A percentile compares a stretch with the other conserved stretches of the same genome.
These are phyloP conservation scores for Cercospora zeae-maydis DNA, from an alignment of 2,329 filamentous ascomycete species.

Conservation along the genomic window DNA sequence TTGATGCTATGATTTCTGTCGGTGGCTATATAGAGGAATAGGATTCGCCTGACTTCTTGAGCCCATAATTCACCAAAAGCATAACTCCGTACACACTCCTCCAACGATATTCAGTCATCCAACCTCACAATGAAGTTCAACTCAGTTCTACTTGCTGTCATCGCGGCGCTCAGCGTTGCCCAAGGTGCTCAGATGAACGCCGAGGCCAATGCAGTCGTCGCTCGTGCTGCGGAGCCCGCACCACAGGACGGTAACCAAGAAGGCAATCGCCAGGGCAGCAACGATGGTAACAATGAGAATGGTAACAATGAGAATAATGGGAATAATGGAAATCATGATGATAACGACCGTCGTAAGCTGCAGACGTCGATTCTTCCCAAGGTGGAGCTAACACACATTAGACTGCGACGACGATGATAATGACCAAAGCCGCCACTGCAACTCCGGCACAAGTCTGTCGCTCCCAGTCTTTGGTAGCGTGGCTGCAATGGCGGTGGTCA, in stretches of 20 bases:
- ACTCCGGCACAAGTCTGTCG: constrained; percentile 1
- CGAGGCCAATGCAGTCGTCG: constrained; percentile 4
- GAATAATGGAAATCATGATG: too few species aligned
- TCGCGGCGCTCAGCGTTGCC: constrained; percentile 9
- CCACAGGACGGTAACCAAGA: background rate
- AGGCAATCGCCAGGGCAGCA: background rate
- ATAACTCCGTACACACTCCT: background rate
- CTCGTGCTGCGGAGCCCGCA: constrained; percentile 2
- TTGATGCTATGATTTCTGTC: background rate
- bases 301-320: background rate
- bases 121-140: constrained; percentile 13
- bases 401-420: constrained; percentile 5
- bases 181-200: constrained; percentile 10
- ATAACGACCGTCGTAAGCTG: background rate
- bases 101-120: background rate
- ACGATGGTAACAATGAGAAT: background rate
- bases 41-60: background rate
- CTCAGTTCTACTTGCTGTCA: constrained; percentile 10
- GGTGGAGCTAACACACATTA: background rate
- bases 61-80: background rate
- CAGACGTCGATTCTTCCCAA: background rate
- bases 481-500: constrained; percentile 10
- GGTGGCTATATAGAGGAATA: background rate
- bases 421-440: background rate
- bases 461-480: constrained; percentile 10